phyloP scores from a whole-genome alignment of 2,329 filamentous ascomycete species.

The Sporothrix inflata region DNA sequence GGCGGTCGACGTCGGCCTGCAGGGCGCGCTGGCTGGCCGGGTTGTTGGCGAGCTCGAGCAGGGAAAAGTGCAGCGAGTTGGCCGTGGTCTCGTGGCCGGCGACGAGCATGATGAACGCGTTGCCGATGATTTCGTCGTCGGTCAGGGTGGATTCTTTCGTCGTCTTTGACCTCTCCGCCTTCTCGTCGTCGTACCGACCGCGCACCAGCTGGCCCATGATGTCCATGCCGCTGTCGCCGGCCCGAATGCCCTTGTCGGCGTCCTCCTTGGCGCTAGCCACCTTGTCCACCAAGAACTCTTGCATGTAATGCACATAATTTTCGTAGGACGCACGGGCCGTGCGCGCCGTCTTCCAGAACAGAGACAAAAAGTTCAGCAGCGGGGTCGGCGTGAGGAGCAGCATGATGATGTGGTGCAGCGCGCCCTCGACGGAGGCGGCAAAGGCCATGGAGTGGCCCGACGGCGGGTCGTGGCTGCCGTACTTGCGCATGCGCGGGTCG shows the following conservation, averaged over 20 bases:
- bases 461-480: conserved; percentile 50
- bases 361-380: conserved; percentile 51
- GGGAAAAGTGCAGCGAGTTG: conserved; percentile 71
- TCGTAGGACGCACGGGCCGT: conserved; percentile 57
- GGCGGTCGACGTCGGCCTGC: conserved; percentile 69
- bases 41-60: conserved; percentile 69
- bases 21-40: conserved; percentile 65
- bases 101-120: conserved; percentile 69
- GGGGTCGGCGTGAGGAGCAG: conserved; percentile 63
- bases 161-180: conserved; percentile 20
- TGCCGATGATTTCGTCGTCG: conserved; percentile 70
- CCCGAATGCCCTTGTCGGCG: conserved; percentile 45
- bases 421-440: conserved; percentile 61
- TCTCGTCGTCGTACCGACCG: conserved; percentile 45
- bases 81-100: conserved; percentile 83
- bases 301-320: conserved; percentile 72
- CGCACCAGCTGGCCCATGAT: conserved; percentile 56
- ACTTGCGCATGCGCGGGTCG: conserved; percentile 54
- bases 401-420: conserved; percentile 66
- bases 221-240: conserved; percentile 52
- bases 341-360: conserved; percentile 57
- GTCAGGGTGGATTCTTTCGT: conserved; percentile 44
- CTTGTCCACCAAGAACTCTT: conserved; percentile 68
- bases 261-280: conserved; percentile 45
- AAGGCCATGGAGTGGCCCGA: conserved; percentile 67